These are phyloP conservation scores for Aspergillus hancockii DNA, from an alignment of 495 filamentous ascomycete genomes.

Conservation along the genomic window DNA sequence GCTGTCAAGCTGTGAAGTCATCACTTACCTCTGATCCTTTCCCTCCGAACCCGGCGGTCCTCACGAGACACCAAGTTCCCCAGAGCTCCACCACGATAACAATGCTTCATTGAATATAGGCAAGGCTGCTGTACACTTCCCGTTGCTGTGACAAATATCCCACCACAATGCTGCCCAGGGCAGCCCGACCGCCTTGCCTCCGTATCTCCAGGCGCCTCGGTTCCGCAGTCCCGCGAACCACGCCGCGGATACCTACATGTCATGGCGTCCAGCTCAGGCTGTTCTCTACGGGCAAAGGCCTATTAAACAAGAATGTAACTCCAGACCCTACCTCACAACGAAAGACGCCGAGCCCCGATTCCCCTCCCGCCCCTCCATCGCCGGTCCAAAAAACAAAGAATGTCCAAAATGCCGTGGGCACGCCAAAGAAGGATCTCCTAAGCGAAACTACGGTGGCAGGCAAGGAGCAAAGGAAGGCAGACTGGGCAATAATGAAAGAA, in stretches of 20 bases:
- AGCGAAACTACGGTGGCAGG: conserved; percentile 57
- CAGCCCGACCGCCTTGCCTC: conserved; percentile 43
- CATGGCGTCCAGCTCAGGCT: conserved; percentile 31
- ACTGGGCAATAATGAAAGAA: conserved; percentile 98
- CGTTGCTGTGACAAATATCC: conserved; percentile 8
- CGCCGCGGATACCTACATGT: conserved; percentile 25
- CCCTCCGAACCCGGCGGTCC: conserved; percentile 45
- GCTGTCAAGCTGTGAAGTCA: neutral
- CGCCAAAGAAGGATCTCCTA: conserved; percentile 54
- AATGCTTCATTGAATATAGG: conserved; percentile 32
- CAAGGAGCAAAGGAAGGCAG: conserved; percentile 90
- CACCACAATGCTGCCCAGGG: conserved; percentile 45
- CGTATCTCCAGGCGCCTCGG: conserved; percentile 34
- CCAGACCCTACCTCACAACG: conserved; percentile 16
- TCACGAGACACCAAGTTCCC: conserved; percentile 16
- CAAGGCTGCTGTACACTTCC: neutral
- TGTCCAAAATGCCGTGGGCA: conserved; percentile 29
- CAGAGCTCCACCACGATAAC: conserved; percentile 9
- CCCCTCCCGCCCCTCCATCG: conserved; percentile 22
- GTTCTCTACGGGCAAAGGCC: conserved; percentile 25
- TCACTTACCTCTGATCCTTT: conserved; percentile 20
- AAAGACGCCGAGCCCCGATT: conserved; percentile 14
- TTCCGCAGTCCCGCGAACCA: conserved; percentile 31
- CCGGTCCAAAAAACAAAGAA: conserved; percentile 25
- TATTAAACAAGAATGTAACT: conserved; percentile 23